A percentile compares a stretch with the other conserved stretches of the same genome.
Evolutionary conservation across 805 yeast genomes (phyloP).

Genomic region (Saccharomycopsis capsularis): DNA sequence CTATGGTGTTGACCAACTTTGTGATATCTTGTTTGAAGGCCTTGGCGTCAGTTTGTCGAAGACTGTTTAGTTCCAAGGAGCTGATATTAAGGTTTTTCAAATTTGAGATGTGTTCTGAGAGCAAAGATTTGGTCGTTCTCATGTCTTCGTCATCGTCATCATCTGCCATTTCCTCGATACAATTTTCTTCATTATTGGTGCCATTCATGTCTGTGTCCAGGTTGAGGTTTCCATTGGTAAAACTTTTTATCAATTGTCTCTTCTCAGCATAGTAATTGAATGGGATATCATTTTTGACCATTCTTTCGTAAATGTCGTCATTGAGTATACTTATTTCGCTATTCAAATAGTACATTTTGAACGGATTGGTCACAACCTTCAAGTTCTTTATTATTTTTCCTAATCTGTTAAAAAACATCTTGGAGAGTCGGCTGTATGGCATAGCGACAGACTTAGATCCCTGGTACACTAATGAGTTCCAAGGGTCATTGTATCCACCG

Average conservation of each 20-base stretch:
- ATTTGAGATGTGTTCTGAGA: conserved; percentile 8
- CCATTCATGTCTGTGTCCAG: conserved; percentile 27
- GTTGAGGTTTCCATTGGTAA: conserved; percentile 20
- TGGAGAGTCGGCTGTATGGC: conserved; percentile 74
- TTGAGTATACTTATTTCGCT: conserved; percentile 75
- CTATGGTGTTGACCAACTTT: conserved; percentile 66
- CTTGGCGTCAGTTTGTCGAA: conserved; percentile 52
- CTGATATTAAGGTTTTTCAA: conserved; percentile 8
- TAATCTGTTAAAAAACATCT: conserved; percentile 61
- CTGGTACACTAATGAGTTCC: conserved; percentile 67
- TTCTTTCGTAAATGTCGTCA: conserved; percentile 64
- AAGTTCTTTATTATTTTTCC: conserved; percentile 49
- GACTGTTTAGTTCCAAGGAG: conserved; percentile 31
- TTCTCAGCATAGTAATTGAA: conserved; percentile 36
- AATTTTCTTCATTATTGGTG: conserved; percentile 25
- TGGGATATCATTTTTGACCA: conserved; percentile 61
- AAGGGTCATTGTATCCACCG: conserved; percentile 92
- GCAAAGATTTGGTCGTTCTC: conserved; percentile 22
- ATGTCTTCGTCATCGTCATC: conserved; percentile 22
- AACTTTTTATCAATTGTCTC: conserved; percentile 19
- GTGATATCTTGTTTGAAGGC: conserved; percentile 8
- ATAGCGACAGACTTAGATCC: conserved; percentile 50
- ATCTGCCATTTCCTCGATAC: conserved; percentile 27
- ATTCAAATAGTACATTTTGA: conserved; percentile 66
- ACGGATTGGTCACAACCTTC: conserved; percentile 70